These are phyloP conservation scores for Paxillus involutus DNA, from an alignment of 768 basidiomycete genomes.

Conservation along the genomic window DNA sequence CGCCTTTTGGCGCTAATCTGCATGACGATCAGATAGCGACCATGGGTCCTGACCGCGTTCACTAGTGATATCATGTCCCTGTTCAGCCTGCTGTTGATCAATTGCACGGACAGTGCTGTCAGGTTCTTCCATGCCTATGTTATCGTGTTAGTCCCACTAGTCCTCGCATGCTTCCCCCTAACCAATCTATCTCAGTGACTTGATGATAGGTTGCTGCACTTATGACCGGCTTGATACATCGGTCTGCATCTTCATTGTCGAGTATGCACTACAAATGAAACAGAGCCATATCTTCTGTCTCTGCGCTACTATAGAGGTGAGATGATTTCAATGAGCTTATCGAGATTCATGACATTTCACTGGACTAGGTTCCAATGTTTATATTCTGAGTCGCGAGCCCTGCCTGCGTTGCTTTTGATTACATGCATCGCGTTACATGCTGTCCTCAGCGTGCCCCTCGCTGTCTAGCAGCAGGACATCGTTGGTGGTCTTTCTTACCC, in stretches of 20 bases:
- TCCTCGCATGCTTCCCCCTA: slow-evolving; percentile 9
- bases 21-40: slow-evolving; percentile 38
- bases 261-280: slow-evolving; percentile 33
- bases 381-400: slow-evolving; percentile 46
- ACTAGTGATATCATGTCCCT: slow-evolving; percentile 42
- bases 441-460: slow-evolving; percentile 33
- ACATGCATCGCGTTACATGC: slow-evolving; percentile 51
- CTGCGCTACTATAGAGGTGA: slow-evolving; percentile 47
- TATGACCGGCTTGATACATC: slow-evolving; percentile 56
- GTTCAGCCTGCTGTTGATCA: slow-evolving; percentile 38
- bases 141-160: slow-evolving; percentile 25
- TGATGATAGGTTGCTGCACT: slow-evolving; percentile 45
- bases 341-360: neutral
- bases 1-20: slow-evolving; percentile 28
- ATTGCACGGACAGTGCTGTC: slow-evolving; percentile 23
- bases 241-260: slow-evolving; percentile 41
- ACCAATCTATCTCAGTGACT: slow-evolving; percentile 35
- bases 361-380: slow-evolving; percentile 50
- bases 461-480: slow-evolving; percentile 27
- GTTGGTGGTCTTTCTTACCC: slow-evolving; percentile 40
- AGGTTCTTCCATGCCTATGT: slow-evolving; percentile 51
- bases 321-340: slow-evolving; percentile 9
- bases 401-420: slow-evolving; percentile 46
- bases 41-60: slow-evolving; percentile 48
- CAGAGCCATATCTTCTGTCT: slow-evolving; percentile 46